These are phyloP conservation scores for Fremontodendron californicum DNA, from an alignment of 345 rosid genomes.

Conservation along the genomic window DNA sequence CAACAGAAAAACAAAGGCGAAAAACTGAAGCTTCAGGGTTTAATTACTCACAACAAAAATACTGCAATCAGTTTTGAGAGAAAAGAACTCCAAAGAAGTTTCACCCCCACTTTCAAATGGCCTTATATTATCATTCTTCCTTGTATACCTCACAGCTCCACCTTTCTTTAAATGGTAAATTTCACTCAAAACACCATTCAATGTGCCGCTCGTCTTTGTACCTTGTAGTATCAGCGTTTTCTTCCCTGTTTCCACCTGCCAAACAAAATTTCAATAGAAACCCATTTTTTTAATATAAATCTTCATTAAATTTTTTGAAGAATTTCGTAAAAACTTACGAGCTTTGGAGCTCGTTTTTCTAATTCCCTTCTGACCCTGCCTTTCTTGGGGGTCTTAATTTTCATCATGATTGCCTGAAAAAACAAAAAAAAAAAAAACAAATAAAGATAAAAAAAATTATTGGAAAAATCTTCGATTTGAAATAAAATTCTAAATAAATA, in stretches of 20 bases:
- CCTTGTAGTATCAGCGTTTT: constrained; percentile 92
- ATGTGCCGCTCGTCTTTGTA: constrained; percentile 68
- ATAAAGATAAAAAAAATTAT: neutral
- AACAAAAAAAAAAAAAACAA: neutral
- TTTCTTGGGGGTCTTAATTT: constrained; percentile 51
- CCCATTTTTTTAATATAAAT: neutral
- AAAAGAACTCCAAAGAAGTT: constrained; percentile 87
- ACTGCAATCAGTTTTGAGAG: constrained; percentile 89
- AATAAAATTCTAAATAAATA: neutral
- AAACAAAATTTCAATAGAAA: neutral
- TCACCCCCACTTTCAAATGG: constrained; percentile 96
- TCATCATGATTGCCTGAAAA: constrained; percentile 42
- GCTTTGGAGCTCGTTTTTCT: constrained; percentile 80
- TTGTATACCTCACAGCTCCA: constrained; percentile 63
- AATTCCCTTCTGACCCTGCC: constrained; percentile 56
- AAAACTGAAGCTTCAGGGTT: neutral
- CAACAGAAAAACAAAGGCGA: neutral
- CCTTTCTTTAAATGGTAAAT: constrained; percentile 72
- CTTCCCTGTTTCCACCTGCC: constrained; percentile 87
- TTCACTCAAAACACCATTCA: constrained; percentile 65
- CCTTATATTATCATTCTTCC: constrained; percentile 86
- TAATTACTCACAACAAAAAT: constrained; percentile 66
- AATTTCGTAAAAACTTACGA: constrained; percentile 31
- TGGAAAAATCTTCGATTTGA: neutral
- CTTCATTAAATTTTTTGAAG: neutral